Conservation (phyloP, 371 early-diverging fungal genomes). For the Mortierella sp. region DNA sequence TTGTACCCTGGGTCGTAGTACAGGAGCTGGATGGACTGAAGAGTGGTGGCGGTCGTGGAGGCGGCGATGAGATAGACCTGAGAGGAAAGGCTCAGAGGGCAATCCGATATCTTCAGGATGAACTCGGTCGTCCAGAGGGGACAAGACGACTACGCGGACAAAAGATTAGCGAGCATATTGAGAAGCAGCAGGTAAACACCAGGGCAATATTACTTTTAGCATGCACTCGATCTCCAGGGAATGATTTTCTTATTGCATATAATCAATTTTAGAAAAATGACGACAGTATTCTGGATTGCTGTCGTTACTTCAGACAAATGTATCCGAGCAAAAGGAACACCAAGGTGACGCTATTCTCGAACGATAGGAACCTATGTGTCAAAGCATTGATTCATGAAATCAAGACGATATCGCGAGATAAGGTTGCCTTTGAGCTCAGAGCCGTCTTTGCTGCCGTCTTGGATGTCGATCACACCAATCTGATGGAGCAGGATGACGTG, state of each 20-base stretch:
- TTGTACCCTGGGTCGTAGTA: slow-evolving; percentile 59
- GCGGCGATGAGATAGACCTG: slow-evolving; percentile 29
- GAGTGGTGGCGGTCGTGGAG: slow-evolving; percentile 4
- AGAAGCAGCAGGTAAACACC: slow-evolving; percentile 25
- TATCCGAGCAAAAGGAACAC: slow-evolving; percentile 21
- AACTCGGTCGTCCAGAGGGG: slow-evolving; percentile 29
- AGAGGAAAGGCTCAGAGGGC: slow-evolving; percentile 41
- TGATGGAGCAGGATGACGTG: slow-evolving; percentile 16
- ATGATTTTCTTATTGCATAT: not conserved
- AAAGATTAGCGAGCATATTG: slow-evolving; percentile 50
- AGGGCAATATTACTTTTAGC: not conserved
- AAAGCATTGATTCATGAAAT: slow-evolving; percentile 58
- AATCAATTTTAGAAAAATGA: slow-evolving; percentile 52
- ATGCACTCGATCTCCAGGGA: not conserved
- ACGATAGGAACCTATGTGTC: slow-evolving; percentile 58
- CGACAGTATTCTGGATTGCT: slow-evolving; percentile 60
- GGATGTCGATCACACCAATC: not conserved
- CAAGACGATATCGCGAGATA: slow-evolving; percentile 24
- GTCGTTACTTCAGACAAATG: slow-evolving; percentile 55
- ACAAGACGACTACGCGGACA: slow-evolving; percentile 43
- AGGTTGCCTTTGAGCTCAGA: slow-evolving; percentile 21
- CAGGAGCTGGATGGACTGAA: slow-evolving; percentile 59
- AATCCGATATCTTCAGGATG: slow-evolving; percentile 49
- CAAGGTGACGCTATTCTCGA: slow-evolving; percentile 48
- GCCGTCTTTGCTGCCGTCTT: slow-evolving; percentile 22